Conservation (phyloP, 768 basidiomycete species). For the Pleurotus pulmonarius region DNA sequence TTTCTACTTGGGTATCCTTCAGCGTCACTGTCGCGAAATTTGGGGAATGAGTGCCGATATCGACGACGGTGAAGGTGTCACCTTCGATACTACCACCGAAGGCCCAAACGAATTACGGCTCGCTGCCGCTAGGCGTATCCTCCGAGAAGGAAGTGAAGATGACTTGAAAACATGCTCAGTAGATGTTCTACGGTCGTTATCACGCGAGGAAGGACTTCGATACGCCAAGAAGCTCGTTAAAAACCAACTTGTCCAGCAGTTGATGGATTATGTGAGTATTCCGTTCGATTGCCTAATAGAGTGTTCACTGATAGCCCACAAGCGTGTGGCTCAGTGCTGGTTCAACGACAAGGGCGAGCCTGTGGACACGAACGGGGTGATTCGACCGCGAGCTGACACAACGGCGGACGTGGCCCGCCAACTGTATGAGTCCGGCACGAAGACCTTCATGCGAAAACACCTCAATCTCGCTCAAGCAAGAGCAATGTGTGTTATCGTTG, state of each 20-base stretch:
- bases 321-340: background rate
- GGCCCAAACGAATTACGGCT: background rate
- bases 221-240: background rate
- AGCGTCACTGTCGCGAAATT: slow-evolving; percentile 21
- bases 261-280: background rate
- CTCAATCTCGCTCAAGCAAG: background rate
- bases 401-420: background rate
- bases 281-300: background rate
- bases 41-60: slow-evolving; percentile 12
- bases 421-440: background rate
- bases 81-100: background rate
- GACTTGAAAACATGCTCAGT: background rate
- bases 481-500: background rate
- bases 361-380: background rate
- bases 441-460: background rate
- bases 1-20: slow-evolving; percentile 23
- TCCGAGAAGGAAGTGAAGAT: background rate
- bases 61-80: slow-evolving; percentile 3
- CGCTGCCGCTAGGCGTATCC: background rate
- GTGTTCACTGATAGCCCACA: background rate
- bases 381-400: background rate
- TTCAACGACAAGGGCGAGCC: background rate
- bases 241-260: background rate
- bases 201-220: background rate
- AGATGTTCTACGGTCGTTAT: background rate